Conservation (phyloP, 768 basidiomycete species). For the Butyriboletus loyo region DNA sequence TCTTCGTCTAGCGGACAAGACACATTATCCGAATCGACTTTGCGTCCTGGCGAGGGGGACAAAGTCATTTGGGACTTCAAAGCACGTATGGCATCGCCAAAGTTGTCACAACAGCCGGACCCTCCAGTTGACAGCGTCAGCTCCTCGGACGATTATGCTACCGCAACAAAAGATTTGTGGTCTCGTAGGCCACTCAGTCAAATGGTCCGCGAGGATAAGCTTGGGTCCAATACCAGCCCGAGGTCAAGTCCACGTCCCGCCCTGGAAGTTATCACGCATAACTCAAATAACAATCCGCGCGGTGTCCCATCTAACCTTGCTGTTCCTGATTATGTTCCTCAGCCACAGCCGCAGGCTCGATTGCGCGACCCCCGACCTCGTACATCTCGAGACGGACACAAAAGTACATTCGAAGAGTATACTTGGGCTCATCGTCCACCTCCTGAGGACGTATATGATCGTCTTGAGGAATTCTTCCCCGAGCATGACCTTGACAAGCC, state of each 20-base stretch:
- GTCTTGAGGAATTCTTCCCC: constrained; percentile 93
- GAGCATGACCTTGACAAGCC: constrained; percentile 95
- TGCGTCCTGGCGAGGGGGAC: constrained; percentile 32
- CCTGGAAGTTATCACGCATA: constrained; percentile 31
- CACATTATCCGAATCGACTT: constrained; percentile 32
- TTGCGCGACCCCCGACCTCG: constrained; percentile 22
- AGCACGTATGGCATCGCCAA: constrained; percentile 16
- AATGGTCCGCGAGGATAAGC: constrained; percentile 20
- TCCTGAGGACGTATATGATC: constrained; percentile 90
- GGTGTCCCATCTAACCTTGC: constrained; percentile 18
- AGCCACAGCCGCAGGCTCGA: constrained; percentile 12
- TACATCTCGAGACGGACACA: constrained; percentile 28
- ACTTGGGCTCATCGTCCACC: constrained; percentile 90
- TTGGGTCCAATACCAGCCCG: constrained; percentile 13
- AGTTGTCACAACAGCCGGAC: constrained; percentile 16
- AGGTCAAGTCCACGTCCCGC: constrained; percentile 25
- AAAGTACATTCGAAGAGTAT: constrained; percentile 60
- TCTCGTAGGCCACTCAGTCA: constrained; percentile 33
- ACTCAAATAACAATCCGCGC: constrained; percentile 12
- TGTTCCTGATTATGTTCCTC: constrained; percentile 15
- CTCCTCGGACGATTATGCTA: constrained; percentile 29
- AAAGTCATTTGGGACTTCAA: constrained; percentile 31
- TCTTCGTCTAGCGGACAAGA: constrained; percentile 32
- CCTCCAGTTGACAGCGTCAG: constrained; percentile 17
- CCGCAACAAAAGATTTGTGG: constrained; percentile 30